Evolutionary conservation across 208 protist genomes (phyloP).

Genomic region (Leishmania turanica): DNA sequence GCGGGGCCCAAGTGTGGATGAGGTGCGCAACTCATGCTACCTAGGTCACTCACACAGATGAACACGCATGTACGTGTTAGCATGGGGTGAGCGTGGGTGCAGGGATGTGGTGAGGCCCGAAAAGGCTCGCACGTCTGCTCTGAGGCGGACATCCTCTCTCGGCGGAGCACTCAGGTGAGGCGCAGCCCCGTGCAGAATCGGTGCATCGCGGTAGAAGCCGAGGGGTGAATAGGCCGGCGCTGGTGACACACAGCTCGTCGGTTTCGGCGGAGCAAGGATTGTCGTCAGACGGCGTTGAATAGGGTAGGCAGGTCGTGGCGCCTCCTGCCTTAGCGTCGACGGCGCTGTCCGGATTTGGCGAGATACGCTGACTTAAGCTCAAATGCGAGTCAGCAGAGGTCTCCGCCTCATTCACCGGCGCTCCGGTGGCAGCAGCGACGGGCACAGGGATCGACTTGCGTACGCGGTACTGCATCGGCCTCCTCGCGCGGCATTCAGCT

Average conservation of each 20-base stretch:
- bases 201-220: slow-evolving; percentile 1
- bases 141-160: background rate
- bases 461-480: background rate
- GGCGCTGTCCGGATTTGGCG: background rate
- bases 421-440: background rate
- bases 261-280: background rate
- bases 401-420: background rate
- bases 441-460: background rate
- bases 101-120: background rate
- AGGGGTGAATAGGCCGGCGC: background rate
- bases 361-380: background rate
- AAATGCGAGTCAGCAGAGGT: background rate
- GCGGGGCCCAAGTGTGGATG: background rate
- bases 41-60: background rate
- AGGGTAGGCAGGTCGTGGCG: background rate
- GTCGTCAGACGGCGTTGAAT: background rate
- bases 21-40: background rate
- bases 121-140: background rate
- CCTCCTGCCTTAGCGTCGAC: background rate
- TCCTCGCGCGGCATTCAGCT: background rate
- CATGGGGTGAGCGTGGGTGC: background rate
- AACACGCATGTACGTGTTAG: background rate
- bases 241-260: background rate
- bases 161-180: background rate
- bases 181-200: background rate